A percentile compares a stretch with the other conserved stretches of the same genome.
These are phyloP conservation scores for Allium cepa DNA, from an alignment of 106 monocot species.

Conservation along the genomic window DNA sequence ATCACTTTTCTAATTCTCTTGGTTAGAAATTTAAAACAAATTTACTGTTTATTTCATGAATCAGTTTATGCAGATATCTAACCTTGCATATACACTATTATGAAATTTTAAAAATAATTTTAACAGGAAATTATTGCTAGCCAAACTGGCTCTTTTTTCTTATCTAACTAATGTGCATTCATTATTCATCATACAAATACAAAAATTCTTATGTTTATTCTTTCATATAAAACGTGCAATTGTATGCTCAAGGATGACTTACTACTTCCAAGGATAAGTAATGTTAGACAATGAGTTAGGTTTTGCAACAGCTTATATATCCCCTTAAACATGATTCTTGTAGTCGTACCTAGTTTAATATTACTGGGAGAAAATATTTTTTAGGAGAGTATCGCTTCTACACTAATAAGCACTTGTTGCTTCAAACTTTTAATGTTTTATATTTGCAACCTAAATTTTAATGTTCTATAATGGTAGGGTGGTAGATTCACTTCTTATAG, in stretches of 20 bases:
- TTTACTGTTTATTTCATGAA: neutral
- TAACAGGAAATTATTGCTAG: no score
- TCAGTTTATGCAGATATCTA: neutral
- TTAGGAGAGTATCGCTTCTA: constrained; percentile 3
- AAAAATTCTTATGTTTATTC: no score
- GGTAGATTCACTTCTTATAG: constrained; percentile 3
- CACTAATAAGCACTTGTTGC: neutral
- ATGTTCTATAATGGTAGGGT: neutral
- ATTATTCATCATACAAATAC: no score
- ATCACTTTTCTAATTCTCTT: no score
- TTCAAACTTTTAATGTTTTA: neutral
- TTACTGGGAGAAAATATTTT: constrained; percentile 2
- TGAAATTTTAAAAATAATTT: no score
- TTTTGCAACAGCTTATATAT: neutral
- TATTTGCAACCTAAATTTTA: neutral
- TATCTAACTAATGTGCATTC: no score
- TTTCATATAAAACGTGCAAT: neutral
- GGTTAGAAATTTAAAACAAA: neutral
- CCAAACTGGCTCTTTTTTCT: no score
- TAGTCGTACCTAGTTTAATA: neutral
- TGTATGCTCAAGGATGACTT: no score
- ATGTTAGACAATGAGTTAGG: neutral
- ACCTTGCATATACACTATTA: neutral
- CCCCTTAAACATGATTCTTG: neutral
- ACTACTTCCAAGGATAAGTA: neutral